Conservation (phyloP, 768 basidiomycete species). For the Termitomyces bulborhizus region DNA sequence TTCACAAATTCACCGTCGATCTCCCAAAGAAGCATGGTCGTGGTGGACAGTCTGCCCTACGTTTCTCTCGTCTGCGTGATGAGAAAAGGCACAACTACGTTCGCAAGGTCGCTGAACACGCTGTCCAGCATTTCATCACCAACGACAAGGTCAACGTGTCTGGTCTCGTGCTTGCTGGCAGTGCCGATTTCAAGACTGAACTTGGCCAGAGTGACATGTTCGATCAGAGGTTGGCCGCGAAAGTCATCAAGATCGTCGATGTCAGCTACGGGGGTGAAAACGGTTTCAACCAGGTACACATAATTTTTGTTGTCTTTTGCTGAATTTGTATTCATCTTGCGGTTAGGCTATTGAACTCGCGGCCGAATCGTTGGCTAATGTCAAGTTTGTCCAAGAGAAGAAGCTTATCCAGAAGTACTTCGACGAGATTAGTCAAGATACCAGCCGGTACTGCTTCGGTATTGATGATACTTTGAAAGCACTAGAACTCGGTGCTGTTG, state of each 20-base stretch:
- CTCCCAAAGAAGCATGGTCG: slow-evolving; percentile 99
- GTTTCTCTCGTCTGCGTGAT: slow-evolving; percentile 98
- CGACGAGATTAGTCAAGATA: slow-evolving; percentile 98
- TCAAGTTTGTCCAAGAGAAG: slow-evolving; percentile 99
- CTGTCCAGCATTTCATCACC: slow-evolving; percentile 97
- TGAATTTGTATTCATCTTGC: slow-evolving; percentile 1
- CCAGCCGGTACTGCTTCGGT: slow-evolving; percentile 95
- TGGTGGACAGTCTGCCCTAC: slow-evolving; percentile 98
- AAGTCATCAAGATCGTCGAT: slow-evolving; percentile 97
- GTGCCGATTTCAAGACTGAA: slow-evolving; percentile 98
- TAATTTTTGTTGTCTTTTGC: not conserved
- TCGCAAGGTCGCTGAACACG: slow-evolving; percentile 94
- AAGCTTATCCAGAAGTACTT: slow-evolving; percentile 97
- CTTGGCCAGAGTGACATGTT: slow-evolving; percentile 96
- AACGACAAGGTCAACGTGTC: slow-evolving; percentile 98
- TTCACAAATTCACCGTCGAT: slow-evolving; percentile 99
- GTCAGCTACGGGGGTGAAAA: slow-evolving; percentile 99
- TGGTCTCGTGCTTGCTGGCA: slow-evolving; percentile 92
- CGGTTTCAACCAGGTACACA: slow-evolving; percentile 89
- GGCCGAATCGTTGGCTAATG: slow-evolving; percentile 92
- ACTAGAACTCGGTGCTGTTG: slow-evolving; percentile 92
- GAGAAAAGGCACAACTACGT: slow-evolving; percentile 99
- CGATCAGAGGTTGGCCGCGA: slow-evolving; percentile 79
- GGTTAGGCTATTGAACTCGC: slow-evolving; percentile 91
- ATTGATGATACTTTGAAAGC: slow-evolving; percentile 95